Evolutionary conservation across 2,329 filamentous ascomycete species (phyloP).

Genomic region (Fusarium sp.): DNA sequence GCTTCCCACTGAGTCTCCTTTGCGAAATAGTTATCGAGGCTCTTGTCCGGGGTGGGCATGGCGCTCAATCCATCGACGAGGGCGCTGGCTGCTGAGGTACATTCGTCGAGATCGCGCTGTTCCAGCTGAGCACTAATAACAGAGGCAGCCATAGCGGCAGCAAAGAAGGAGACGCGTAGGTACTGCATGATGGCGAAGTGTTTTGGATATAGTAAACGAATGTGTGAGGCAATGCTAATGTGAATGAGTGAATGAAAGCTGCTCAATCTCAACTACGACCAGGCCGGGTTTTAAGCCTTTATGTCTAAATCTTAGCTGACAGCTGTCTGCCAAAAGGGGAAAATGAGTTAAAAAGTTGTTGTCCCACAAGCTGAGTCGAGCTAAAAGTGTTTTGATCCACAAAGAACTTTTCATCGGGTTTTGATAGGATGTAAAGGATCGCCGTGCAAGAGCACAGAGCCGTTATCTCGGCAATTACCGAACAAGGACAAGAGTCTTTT

Average conservation of each 20-base stretch:
- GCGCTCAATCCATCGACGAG: not conserved
- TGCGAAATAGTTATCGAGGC: not conserved
- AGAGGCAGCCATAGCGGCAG: not conserved
- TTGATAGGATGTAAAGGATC: not conserved
- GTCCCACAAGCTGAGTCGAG: not conserved
- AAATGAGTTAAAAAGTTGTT: not conserved
- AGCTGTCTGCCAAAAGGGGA: not conserved
- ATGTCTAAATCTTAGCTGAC: fast-evolving
- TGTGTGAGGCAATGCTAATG: not conserved
- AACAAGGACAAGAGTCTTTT: not conserved
- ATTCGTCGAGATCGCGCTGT: not conserved
- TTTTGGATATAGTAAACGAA: not conserved
- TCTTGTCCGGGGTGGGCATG: constrained; percentile 8
- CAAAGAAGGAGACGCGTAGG: not conserved
- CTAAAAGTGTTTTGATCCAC: not conserved
- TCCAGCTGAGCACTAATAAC: not conserved
- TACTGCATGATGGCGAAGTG: not conserved
- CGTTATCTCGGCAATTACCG: constrained; percentile 5
- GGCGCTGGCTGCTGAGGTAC: constrained; percentile 3
- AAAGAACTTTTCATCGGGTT: not conserved
- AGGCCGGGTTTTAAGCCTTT: not conserved
- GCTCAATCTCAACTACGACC: too few species aligned
- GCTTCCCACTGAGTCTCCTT: not conserved
- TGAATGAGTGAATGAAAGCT: too few species aligned
- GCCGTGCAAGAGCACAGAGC: not conserved